phyloP scores from a whole-genome alignment of 805 yeast species.

The Nakazawaea anatomiae region DNA sequence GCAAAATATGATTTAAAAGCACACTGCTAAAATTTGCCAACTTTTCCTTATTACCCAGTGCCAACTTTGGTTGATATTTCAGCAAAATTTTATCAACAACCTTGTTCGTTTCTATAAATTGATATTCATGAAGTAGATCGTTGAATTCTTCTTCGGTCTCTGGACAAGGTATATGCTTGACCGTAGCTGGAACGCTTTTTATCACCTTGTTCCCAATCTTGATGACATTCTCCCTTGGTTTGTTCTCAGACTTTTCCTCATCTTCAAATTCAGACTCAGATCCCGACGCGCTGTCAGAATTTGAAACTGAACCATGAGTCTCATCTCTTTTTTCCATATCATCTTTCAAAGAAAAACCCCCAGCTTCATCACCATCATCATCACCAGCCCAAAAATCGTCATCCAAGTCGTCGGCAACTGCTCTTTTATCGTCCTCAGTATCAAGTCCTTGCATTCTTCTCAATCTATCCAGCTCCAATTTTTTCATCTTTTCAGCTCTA shows the following conservation, averaged over 20 bases:
- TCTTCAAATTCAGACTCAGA: slow-evolving; percentile 2
- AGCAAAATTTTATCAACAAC: slow-evolving; percentile 51
- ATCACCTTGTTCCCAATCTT: slow-evolving; percentile 28
- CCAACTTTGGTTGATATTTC: slow-evolving; percentile 68
- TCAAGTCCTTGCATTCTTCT: slow-evolving; percentile 68
- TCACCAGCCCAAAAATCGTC: slow-evolving; percentile 64
- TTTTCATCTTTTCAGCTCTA: slow-evolving; percentile 51
- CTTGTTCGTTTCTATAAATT: slow-evolving; percentile 36
- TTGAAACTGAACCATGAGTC: slow-evolving; percentile 3
- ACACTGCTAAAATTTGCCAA: slow-evolving; percentile 59
- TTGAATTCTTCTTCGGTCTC: slow-evolving; percentile 36
- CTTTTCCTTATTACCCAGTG: slow-evolving; percentile 75
- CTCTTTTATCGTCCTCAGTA: slow-evolving; percentile 37
- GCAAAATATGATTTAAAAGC: slow-evolving; percentile 55
- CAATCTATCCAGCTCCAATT: slow-evolving; percentile 61
- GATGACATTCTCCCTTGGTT: slow-evolving; percentile 17
- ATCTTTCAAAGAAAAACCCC: slow-evolving; percentile 34
- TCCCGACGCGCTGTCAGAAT: slow-evolving; percentile 1
- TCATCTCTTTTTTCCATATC: slow-evolving; percentile 23
- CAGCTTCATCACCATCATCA: slow-evolving; percentile 40
- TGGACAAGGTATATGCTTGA: slow-evolving; percentile 38
- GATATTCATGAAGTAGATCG: slow-evolving; percentile 24
- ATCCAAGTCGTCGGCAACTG: slow-evolving; percentile 60
- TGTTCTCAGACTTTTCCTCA: neutral
- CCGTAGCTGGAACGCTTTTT: slow-evolving; percentile 12